These are phyloP conservation scores for Dimocarpus longan DNA, from an alignment of 345 rosid species.

Conservation along the genomic window DNA sequence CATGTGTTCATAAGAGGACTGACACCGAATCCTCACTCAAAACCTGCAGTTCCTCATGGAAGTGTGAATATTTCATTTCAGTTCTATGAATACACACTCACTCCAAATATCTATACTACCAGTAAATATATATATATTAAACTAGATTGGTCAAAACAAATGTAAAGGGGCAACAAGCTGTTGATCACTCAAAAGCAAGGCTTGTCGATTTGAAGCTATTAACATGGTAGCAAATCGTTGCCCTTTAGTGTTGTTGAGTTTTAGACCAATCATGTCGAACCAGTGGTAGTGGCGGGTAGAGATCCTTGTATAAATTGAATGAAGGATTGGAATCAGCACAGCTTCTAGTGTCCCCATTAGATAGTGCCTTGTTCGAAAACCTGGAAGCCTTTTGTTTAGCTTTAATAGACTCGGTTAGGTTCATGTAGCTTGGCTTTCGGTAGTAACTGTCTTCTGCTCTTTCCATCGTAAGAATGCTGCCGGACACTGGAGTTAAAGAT, in stretches of 20 bases:
- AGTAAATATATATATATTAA: no score
- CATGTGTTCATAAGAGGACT: no score
- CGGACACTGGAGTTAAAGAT: slow-evolving; percentile 47
- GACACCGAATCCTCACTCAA: no score
- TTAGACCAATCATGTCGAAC: slow-evolving; percentile 28
- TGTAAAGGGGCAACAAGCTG: slow-evolving; percentile 26
- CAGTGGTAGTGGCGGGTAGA: slow-evolving; percentile 53
- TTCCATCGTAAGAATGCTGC: slow-evolving; percentile 38
- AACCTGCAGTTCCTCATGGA: no score
- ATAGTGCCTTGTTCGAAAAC: slow-evolving; percentile 39
- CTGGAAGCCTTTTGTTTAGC: slow-evolving; percentile 67
- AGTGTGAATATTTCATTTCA: neutral
- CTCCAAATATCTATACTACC: neutral
- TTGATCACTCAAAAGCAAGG: slow-evolving; percentile 15
- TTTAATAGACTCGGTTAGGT: slow-evolving; percentile 65
- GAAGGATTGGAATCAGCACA: slow-evolving; percentile 49
- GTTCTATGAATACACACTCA: slow-evolving; percentile 2
- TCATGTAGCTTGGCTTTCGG: slow-evolving; percentile 80
- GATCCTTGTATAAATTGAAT: slow-evolving; percentile 46
- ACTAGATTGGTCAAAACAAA: neutral
- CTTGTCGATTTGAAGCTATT: neutral
- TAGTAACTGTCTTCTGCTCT: slow-evolving; percentile 47
- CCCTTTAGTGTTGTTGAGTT: slow-evolving; percentile 9
- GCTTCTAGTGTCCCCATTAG: slow-evolving; percentile 53
- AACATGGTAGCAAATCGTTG: neutral